Base-by-base conservation (phyloP, 1,139 yeast genomes). In the Nakaseomyces nivariensis region DNA sequence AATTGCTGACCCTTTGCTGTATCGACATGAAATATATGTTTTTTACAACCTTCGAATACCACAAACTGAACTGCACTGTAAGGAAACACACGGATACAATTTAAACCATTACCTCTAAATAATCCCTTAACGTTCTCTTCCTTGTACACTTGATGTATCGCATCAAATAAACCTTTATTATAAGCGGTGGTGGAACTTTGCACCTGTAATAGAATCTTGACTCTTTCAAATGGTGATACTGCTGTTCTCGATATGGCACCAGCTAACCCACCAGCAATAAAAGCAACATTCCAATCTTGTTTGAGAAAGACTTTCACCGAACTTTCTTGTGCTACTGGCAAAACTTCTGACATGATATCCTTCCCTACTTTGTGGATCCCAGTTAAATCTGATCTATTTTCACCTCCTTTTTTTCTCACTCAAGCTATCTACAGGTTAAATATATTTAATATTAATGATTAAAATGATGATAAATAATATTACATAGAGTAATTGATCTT, bases 31-130 rank as follows among this genome's bases (percentile, higher is more conserved):
- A 78, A 65, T 43, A 81, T 58, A 37, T 69, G 51, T 42, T 69
- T 72, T 62, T 88, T 89, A 63, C 82, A 74, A 54, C 79, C 73
- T 59, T 90, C 92, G 68, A 85, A 92, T 4, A 86, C 87, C 25
- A 89, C 79, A 68, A 88, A 92, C 68, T 92, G 98, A 9, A 90
- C 95, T 0, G 98, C 97, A 55, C 94, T 82, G 65, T 92, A 92
- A 0, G 98, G 98, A 55, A 92, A 79, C 34, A 92, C 87, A 50
- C 98, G 73, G 3, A 92, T 68, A 71, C 97, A 90, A 66, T 92
- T 92, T 53, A 88, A 73, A 0, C 90, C 85, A 67, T 92, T 92
- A 1, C 98, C 98, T 48, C 97, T 72, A 67, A 88, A 86, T 58
- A 86, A 73, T 0, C 98, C 97, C 52, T 79, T 73, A 76, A 87